Evolutionary conservation across 495 filamentous ascomycete species (phyloP).

Genomic region (Penicillium roqueforti): DNA sequence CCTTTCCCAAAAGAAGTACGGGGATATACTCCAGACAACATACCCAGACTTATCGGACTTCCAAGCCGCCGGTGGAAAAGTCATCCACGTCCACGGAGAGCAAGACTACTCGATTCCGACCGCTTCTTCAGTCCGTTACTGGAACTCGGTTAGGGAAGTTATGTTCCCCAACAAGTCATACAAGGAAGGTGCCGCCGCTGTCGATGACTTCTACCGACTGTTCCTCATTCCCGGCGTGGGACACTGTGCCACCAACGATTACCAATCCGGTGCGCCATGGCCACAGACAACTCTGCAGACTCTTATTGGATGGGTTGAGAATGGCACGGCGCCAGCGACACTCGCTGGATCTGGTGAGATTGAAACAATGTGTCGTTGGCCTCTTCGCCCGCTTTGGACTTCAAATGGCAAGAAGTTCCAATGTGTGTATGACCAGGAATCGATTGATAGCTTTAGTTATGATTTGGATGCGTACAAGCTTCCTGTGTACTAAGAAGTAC

Average conservation of each 20-base stretch:
- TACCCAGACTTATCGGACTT: conserved; percentile 44
- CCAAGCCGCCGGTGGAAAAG: conserved; percentile 42
- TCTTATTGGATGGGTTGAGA: conserved; percentile 48
- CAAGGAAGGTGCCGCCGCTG: conserved; percentile 27
- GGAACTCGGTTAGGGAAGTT: conserved; percentile 41
- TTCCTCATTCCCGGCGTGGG: conserved; percentile 46
- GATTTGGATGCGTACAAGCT: conserved; percentile 24
- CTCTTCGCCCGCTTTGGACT: conserved; percentile 39
- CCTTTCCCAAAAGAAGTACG: conserved; percentile 6
- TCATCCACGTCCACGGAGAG: conserved; percentile 49
- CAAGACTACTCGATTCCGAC: conserved; percentile 42
- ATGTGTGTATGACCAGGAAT: conserved; percentile 41
- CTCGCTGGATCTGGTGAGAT: conserved; percentile 19
- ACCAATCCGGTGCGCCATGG: conserved; percentile 38
- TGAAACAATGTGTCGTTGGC: conserved; percentile 38
- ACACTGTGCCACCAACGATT: conserved; percentile 37
- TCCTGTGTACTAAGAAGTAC: conserved; percentile 15
- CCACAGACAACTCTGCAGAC: conserved; percentile 37
- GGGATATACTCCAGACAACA: conserved; percentile 23
- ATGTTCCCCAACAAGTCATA: conserved; percentile 41
- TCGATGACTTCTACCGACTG: conserved; percentile 46
- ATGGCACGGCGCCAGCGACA: conserved; percentile 32
- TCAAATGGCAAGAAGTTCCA: conserved; percentile 15
- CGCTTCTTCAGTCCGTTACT: conserved; percentile 42
- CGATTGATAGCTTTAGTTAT: conserved; percentile 34